Conservation (phyloP, 2,329 filamentous ascomycete genomes). For the Zymoseptoria brevis region DNA sequence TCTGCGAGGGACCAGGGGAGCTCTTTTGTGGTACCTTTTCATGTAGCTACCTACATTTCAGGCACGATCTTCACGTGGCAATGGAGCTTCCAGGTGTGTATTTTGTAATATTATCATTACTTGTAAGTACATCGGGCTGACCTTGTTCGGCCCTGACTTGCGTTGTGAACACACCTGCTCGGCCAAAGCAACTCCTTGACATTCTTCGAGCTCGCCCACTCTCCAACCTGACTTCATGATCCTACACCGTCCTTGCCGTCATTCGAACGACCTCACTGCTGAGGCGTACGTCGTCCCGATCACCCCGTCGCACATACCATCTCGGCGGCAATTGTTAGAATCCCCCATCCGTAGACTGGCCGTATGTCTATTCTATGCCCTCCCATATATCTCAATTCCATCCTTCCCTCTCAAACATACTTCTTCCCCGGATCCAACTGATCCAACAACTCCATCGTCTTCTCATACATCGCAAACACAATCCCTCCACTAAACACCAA, state of each 20-base stretch:
- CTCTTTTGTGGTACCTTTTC: neutral
- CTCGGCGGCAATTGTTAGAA: no score
- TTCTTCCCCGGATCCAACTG: constrained; percentile 70
- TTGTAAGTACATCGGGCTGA: neutral
- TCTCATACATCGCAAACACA: constrained; percentile 97
- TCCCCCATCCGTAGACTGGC: no score
- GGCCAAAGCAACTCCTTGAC: neutral
- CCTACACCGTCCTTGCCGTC: no score
- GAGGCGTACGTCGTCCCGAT: neutral
- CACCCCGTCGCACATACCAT: neutral
- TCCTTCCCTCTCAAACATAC: constrained; percentile 50
- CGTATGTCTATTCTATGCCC: no score
- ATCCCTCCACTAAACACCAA: constrained; percentile 90
- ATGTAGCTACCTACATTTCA: neutral
- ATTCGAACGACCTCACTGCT: neutral
- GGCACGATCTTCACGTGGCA: neutral
- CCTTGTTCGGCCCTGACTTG: neutral
- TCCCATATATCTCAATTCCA: neutral
- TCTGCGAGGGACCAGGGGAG: neutral
- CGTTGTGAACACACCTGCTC: neutral
- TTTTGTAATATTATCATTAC: neutral
- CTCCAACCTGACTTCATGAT: no score
- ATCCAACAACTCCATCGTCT: constrained; percentile 83
- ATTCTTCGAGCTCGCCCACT: no score
- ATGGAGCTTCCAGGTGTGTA: neutral